Conservation (phyloP, 1,284 basidiomycete species). For the Singerocomus inundabilis region DNA sequence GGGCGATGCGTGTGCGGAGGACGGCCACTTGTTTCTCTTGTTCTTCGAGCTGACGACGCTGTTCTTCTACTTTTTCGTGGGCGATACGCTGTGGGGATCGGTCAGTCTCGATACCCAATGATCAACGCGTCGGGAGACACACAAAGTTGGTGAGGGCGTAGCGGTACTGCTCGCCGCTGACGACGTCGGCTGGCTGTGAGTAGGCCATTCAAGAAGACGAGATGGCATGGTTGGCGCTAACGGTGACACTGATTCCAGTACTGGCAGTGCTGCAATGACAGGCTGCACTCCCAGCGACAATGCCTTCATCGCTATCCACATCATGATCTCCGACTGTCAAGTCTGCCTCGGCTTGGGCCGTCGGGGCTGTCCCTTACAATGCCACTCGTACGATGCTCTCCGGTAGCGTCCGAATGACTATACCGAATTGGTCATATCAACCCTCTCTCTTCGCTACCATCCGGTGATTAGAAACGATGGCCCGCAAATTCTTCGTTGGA, state of each 20-base stretch:
- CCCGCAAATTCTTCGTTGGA: constrained; percentile 85
- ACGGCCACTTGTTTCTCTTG: constrained; percentile 78
- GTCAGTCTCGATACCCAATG: too few relatives aligned
- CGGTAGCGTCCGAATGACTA: too few relatives aligned
- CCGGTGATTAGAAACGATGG: constrained; percentile 40
- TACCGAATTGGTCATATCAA: too few relatives aligned
- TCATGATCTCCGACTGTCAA: too few relatives aligned
- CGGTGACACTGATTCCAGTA: too few relatives aligned
- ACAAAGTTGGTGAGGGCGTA: constrained; percentile 81
- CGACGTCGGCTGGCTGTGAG: constrained; percentile 45
- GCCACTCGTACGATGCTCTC: too few relatives aligned
- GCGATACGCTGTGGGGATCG: constrained; percentile 62
- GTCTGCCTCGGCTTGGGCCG: too few relatives aligned
- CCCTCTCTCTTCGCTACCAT: background rate
- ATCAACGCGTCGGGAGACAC: too few relatives aligned
- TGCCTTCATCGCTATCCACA: too few relatives aligned
- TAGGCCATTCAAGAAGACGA: constrained; percentile 16
- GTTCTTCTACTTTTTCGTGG: constrained; percentile 82
- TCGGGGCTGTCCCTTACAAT: too few relatives aligned
- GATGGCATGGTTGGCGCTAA: background rate
- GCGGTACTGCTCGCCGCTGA: constrained; percentile 71
- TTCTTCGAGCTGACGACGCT: constrained; percentile 72
- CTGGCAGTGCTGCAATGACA: too few relatives aligned
- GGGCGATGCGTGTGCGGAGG: constrained; percentile 64
- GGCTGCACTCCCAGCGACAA: too few relatives aligned